These are phyloP conservation scores for Mortierella sp. DNA, from an alignment of 371 early-diverging fungal genomes.

Conservation along the genomic window DNA sequence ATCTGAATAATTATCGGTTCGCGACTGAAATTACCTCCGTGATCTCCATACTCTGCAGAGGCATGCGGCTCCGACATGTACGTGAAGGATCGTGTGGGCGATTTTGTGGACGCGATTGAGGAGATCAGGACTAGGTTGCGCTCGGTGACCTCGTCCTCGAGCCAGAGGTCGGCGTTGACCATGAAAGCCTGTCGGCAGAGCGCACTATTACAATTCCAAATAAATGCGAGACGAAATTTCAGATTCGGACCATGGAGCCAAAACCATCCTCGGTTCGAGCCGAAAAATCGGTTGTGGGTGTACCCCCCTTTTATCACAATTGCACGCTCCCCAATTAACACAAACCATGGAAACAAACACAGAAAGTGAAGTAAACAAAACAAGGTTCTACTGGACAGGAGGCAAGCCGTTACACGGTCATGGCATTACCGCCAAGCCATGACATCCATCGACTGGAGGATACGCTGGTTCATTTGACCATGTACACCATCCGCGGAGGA, in stretches of 20 bases:
- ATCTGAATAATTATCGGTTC: too few relatives aligned
- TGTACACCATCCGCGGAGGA: not conserved
- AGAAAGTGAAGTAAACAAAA: not conserved
- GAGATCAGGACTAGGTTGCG: constrained; percentile 37
- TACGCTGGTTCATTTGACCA: not conserved
- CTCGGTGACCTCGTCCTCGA: constrained; percentile 44
- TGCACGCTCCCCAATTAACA: not conserved
- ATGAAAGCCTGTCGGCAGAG: constrained; percentile 31
- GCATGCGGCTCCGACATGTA: constrained; percentile 10
- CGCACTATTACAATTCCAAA: constrained; percentile 15
- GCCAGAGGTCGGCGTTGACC: constrained; percentile 49
- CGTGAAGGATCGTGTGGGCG: not conserved
- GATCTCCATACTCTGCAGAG: not conserved
- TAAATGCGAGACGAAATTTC: not conserved
- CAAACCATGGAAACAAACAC: too few relatives aligned
- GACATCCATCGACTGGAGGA: not conserved
- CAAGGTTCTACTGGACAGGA: not conserved
- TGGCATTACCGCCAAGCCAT: not conserved
- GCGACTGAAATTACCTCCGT: not conserved
- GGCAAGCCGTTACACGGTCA: not conserved
- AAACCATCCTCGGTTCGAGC: not conserved
- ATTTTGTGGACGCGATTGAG: constrained; percentile 29
- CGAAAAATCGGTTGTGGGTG: not conserved
- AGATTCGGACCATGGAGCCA: not conserved
- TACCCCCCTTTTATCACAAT: not conserved